Base-by-base conservation (phyloP, 805 yeast species). In the Metschnikowia shivogae region DNA sequence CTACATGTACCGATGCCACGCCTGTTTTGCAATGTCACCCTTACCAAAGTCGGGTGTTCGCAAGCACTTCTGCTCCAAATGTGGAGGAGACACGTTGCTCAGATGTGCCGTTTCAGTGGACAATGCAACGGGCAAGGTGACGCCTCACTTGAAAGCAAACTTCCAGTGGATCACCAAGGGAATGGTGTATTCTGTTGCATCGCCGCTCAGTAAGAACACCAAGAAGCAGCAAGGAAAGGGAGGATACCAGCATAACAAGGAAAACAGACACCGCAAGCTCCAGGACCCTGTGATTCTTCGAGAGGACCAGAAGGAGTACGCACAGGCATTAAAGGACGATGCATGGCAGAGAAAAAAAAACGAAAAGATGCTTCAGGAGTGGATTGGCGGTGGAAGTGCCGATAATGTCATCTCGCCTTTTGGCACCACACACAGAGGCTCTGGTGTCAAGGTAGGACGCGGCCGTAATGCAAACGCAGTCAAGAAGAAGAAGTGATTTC, bases 1-100 rank as follows among this genome's bases (percentile, higher is more conserved):
- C 69, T 90, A 88, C 63, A 92, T 92, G 97, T 77, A 87, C 60
- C 76, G 99, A 66, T 93, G 99, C 65, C 97, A 93, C 64, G 99
- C 97, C 0, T 93, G 99, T 69, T 93, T 93, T 78, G 73, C 78
- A 47, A 72, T 93, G 62, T 70, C 83, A 11, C 90, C 96, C 6
- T 74, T 88, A 45, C 87, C 92, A 24, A 85, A 82, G 57, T 76
- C 79, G 51, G 90, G 90, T 2, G 77, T 74, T 34, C 81, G 90
- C 37, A 80, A 80, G 57, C 97, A 89, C 65, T 93, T 93, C 71
- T 93, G 99, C 64, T 86, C 97, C 12, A 77, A 81, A 43, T 93
- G 99, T 74, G 99, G 99, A 49, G 97, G 97, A 42, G 81, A 84
- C 47, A 92, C 99, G 0, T 68, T 93, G 47, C 63, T 90, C 55